A percentile compares a stretch with the other conserved stretches of the same genome.
phyloP scores from a whole-genome alignment of 345 rosid genomes.

The Rubroshorea leprosula region DNA sequence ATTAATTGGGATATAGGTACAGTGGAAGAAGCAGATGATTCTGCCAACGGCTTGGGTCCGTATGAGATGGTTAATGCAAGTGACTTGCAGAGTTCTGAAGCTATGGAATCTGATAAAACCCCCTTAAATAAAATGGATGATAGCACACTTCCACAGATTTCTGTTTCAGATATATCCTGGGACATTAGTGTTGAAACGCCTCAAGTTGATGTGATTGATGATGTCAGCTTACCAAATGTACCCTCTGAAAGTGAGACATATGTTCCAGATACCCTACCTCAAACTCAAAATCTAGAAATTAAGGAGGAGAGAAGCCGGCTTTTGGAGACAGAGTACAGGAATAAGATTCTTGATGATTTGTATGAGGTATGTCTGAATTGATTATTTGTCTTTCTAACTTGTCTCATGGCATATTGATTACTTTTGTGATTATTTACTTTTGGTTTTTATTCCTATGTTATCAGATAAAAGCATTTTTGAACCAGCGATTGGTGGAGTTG shows the following conservation, averaged over 20 bases:
- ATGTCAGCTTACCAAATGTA: constrained; percentile 30
- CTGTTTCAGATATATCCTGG: constrained; percentile 74
- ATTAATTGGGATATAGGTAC: constrained; percentile 95
- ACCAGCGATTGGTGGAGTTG: constrained; percentile 69
- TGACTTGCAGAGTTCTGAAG: constrained; percentile 50
- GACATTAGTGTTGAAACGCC: constrained; percentile 89
- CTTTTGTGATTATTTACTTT: neutral
- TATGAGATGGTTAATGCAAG: constrained; percentile 84
- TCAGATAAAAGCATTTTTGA: constrained; percentile 85
- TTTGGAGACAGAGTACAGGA: constrained; percentile 82
- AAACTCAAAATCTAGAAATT: constrained; percentile 32
- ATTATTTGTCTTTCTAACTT: no score
- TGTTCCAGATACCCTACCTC: constrained; percentile 29
- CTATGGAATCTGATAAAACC: constrained; percentile 28
- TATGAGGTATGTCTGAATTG: constrained; percentile 57
- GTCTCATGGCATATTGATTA: no score
- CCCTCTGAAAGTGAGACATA: constrained; percentile 33
- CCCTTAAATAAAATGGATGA: constrained; percentile 32
- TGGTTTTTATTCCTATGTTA: constrained; percentile 17
- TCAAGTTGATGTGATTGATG: constrained; percentile 60
- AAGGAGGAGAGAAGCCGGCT: constrained; percentile 70
- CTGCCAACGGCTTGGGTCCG: constrained; percentile 78
- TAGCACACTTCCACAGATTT: constrained; percentile 30
- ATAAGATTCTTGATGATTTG: constrained; percentile 85
- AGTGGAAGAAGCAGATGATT: constrained; percentile 70